Evolutionary conservation across 2,329 filamentous ascomycete genomes (phyloP), one percentile per base, ranked within the genome.

Genomic region (Cylindrodendrum hubeiense): DNA sequence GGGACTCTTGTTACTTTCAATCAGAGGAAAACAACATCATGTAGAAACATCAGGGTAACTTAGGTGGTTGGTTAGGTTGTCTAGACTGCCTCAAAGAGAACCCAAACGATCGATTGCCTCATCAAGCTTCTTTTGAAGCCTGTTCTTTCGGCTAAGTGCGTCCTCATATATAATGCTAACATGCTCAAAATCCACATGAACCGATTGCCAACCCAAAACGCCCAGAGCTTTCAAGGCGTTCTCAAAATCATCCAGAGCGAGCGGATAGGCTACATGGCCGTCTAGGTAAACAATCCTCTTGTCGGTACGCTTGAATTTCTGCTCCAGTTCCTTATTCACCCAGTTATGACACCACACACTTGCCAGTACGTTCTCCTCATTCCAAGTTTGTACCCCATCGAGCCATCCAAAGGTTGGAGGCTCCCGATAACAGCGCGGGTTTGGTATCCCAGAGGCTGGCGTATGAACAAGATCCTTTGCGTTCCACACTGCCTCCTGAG

Each of bases 401-500:
- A 61, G 33, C 58, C 58, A 61, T 10, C 15, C 58, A 43, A 61
- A 61, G 10, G 5, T 53, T 21, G 50, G 58, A 12, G 10, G 19
- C 4, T 39, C 22, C 34, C 22, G 15, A 33, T 54, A 44, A 22
- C 50, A 53, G n/a, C 37, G 19, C 5, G 50, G 22, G 21, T 21
- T 15, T 30, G 41, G 37, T 9, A n/a, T 22, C 12, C 22, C 34
- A 12, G 15, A 15, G 5, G 17, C 6, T 13, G 22, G 9, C 28
- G 15, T 37, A 39, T 61, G 50, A 33, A 44, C 28, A 21, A 61
- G 39, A 2, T 41, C n/a, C 3, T 28, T 4, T 17, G 33, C 34
- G 21, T 30, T 33, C 9, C 4, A 4, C 9, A 47, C 51, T 41
- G 30, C 58, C 2, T 39, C 5, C 43, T 55, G 58, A 37, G 43